phyloP scores from a whole-genome alignment of 1,284 basidiomycete genomes.

The Ustilago bromivora region DNA sequence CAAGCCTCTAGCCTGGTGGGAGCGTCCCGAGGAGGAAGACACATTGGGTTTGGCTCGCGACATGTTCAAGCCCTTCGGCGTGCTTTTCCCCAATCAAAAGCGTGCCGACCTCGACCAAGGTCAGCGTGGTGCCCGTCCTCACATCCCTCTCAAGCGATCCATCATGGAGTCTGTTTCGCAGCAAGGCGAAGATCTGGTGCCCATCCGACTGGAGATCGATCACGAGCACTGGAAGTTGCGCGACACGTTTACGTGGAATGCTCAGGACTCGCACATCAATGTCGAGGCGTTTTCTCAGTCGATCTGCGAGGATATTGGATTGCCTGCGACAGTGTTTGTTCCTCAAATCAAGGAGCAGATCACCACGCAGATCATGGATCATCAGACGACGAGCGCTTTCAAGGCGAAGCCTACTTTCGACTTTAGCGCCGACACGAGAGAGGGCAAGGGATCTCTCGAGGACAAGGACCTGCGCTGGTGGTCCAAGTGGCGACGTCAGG shows the following conservation, averaged over 20 bases:
- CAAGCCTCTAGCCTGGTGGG: constrained; percentile 64
- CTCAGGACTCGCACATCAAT: constrained; percentile 86
- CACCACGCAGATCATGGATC: constrained; percentile 86
- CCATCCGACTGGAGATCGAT: constrained; percentile 93
- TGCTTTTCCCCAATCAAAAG: constrained; percentile 62
- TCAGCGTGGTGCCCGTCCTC: constrained; percentile 53
- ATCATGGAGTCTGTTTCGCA: constrained; percentile 75
- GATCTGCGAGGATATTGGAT: constrained; percentile 89
- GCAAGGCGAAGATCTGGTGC: constrained; percentile 83
- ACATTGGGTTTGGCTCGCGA: constrained; percentile 33
- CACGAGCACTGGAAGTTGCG: constrained; percentile 88
- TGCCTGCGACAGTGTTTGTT: constrained; percentile 78
- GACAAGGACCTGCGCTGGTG: constrained; percentile 49
- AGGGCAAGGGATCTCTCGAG: constrained; percentile 42
- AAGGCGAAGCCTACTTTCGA: constrained; percentile 46
- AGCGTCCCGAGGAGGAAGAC: constrained; percentile 53
- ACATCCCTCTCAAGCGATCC: constrained; percentile 48
- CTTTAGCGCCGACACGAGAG: constrained; percentile 29
- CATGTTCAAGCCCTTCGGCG: constrained; percentile 47
- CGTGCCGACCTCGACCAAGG: constrained; percentile 75
- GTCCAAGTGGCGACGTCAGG: constrained; percentile 46
- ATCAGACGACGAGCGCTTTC: constrained; percentile 67
- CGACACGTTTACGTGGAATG: constrained; percentile 97
- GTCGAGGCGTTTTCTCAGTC: constrained; percentile 90
- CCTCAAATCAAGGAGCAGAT: constrained; percentile 83